Base-by-base conservation (phyloP, 2,329 filamentous ascomycete species). In the Venturia pyrina region DNA sequence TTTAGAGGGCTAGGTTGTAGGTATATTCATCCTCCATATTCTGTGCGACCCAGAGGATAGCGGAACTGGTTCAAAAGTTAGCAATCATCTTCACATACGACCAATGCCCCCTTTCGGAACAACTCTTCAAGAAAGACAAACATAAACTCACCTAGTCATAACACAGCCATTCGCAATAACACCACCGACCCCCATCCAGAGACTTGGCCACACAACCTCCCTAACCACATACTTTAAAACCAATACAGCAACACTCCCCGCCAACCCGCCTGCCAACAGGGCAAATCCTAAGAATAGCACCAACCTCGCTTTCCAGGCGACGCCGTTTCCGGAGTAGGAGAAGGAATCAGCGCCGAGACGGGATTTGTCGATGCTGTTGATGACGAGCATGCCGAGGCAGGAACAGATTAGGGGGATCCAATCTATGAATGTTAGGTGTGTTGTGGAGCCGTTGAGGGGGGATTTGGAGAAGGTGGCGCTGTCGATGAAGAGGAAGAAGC, bases 11-110 rank as follows among this genome's bases (percentile, higher is more conserved):
- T 68, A 89, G 77, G 71, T 85, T 88, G 75, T 89, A 89, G 40
- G 86, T 88, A 74, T 89, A 89, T 71, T 89, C 87, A 70, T 89
- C 87, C 74, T 89, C 87, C 77, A 89, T 88, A 71, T 89, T 89
- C 79, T 89, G 87, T 63, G 85, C 86, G 37, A 89, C 81, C 87
- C 87, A 89, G 43, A 89, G 81, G 46, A 88, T 83, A 62, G 85
- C 79, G 34, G 85, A 85, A 72, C 86, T 88, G 70, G 21, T 67
- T 13, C 62, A 57, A 40, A 66, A 4, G 21, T 74, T 66, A 75
- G 75, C 67, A 67, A 61, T 37, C 32, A 32, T 32, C 41, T 43
- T 1, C 15, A 15, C 10, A 40, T 5, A 13, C 41, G 15, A 43
- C 11, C 41, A 43, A 43, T 43, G 41, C 41, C 17, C 41, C 5